These are phyloP conservation scores for Malus sieversii DNA, from an alignment of 306 rosid species.

Conservation along the genomic window DNA sequence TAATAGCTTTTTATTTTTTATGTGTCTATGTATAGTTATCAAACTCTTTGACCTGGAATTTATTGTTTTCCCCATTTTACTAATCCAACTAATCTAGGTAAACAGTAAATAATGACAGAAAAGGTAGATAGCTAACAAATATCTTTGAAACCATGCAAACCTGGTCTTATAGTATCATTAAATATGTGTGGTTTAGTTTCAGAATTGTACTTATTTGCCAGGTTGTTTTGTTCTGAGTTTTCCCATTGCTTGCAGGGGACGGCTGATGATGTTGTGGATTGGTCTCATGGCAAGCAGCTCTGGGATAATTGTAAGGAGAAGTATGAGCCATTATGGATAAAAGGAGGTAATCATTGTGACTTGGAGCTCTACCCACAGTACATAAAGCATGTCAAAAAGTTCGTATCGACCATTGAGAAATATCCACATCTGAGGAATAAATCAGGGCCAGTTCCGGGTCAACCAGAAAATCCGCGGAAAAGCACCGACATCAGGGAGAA, in stretches of 20 bases:
- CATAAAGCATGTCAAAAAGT: constrained; percentile 86
- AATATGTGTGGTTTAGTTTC: not conserved
- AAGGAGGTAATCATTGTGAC: constrained; percentile 92
- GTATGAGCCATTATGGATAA: constrained; percentile 93
- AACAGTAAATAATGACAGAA: too few relatives aligned
- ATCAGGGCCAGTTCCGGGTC: constrained; percentile 33
- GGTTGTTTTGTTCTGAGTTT: constrained; percentile 22
- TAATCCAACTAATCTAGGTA: too few relatives aligned
- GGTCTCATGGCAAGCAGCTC: constrained; percentile 94
- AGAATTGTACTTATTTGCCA: constrained; percentile 13
- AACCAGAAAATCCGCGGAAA: constrained; percentile 53
- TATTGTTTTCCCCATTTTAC: too few relatives aligned
- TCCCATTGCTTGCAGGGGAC: constrained; percentile 56
- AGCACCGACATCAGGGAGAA: constrained; percentile 77
- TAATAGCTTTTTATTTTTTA: too few relatives aligned
- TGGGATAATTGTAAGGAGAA: constrained; percentile 91
- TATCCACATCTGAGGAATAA: constrained; percentile 32
- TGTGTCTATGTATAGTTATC: too few relatives aligned
- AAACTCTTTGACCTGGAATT: too few relatives aligned
- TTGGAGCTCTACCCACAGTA: constrained; percentile 83
- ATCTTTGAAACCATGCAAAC: not conserved
- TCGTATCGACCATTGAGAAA: constrained; percentile 55
- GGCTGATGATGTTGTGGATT: constrained; percentile 76
- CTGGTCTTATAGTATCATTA: not conserved
- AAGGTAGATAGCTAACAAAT: too few relatives aligned